phyloP scores from a whole-genome alignment of 108 stramenopile species.

The Cylindrotheca fusiformis region DNA sequence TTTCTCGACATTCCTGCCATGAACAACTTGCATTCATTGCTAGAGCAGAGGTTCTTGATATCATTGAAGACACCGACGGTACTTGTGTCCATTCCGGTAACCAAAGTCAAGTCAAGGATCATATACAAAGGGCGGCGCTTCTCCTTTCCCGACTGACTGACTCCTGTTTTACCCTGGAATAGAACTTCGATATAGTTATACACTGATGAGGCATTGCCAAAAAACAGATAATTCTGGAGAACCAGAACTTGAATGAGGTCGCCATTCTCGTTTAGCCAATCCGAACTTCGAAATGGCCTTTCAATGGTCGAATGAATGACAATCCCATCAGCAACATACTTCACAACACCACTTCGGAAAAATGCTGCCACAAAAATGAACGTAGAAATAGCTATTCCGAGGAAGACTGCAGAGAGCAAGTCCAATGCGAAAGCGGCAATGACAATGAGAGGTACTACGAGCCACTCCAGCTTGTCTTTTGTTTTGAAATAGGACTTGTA shows the following conservation, averaged over 20 bases:
- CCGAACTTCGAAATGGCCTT: conserved; percentile 33
- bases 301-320: conserved; percentile 54
- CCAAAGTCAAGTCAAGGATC: conserved; percentile 63
- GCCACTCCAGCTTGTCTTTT: conserved; percentile 31
- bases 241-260: conserved; percentile 60
- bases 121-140: conserved; percentile 47
- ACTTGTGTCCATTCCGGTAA: conserved; percentile 70
- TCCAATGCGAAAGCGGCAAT: conserved; percentile 39
- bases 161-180: conserved; percentile 43
- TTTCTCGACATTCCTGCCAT: conserved; percentile 45
- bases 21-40: conserved; percentile 46
- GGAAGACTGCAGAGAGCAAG: conserved; percentile 42
- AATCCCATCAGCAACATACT: conserved; percentile 57
- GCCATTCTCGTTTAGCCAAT: conserved; percentile 60
- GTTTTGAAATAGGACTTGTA: conserved; percentile 57
- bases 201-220: conserved; percentile 62
- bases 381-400: conserved; percentile 58
- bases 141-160: too few relatives aligned
- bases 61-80: conserved; percentile 66
- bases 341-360: conserved; percentile 58
- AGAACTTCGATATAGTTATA: conserved; percentile 45
- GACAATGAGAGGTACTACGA: conserved; percentile 42
- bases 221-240: conserved; percentile 68
- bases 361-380: conserved; percentile 66
- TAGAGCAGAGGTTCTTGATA: conserved; percentile 43